Conservation (phyloP, 73 alveolate genomes). For the Paramecium sexaurelia region DNA sequence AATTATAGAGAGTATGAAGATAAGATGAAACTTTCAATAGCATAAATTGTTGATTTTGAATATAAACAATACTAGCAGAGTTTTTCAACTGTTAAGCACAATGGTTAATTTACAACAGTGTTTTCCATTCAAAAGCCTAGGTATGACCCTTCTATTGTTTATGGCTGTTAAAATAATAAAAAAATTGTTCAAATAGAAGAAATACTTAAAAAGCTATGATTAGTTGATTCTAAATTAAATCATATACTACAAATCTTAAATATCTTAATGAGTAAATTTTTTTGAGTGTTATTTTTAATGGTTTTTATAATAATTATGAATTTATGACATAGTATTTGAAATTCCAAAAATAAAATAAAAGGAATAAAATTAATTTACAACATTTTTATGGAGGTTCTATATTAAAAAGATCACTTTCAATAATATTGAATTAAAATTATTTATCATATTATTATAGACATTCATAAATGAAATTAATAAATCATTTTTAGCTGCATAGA, state of each 20-base stretch:
- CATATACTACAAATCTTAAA: neutral
- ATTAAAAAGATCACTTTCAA: too few species aligned
- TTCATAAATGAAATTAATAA: neutral
- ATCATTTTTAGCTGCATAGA: neutral
- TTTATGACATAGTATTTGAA: too few species aligned
- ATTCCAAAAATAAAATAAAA: neutral
- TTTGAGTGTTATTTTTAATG: too few species aligned
- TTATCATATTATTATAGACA: neutral
- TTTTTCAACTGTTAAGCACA: neutral
- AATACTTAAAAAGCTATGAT: constrained; percentile 19
- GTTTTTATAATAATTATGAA: too few species aligned
- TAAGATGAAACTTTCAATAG: neutral
- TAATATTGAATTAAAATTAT: too few species aligned
- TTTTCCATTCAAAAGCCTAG: constrained; percentile 2
- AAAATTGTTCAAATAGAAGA: neutral
- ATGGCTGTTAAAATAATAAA: neutral
- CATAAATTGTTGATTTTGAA: neutral
- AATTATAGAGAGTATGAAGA: neutral
- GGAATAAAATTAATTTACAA: too few species aligned
- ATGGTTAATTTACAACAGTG: neutral
- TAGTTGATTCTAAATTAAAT: neutral
- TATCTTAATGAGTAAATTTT: too few species aligned
- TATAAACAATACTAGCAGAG: neutral
- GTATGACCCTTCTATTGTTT: neutral
- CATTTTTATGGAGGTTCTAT: too few species aligned